A percentile compares a stretch with the other conserved stretches of the same genome.
phyloP scores from a whole-genome alignment of 306 rosid species.

The Luffa acutangula region DNA sequence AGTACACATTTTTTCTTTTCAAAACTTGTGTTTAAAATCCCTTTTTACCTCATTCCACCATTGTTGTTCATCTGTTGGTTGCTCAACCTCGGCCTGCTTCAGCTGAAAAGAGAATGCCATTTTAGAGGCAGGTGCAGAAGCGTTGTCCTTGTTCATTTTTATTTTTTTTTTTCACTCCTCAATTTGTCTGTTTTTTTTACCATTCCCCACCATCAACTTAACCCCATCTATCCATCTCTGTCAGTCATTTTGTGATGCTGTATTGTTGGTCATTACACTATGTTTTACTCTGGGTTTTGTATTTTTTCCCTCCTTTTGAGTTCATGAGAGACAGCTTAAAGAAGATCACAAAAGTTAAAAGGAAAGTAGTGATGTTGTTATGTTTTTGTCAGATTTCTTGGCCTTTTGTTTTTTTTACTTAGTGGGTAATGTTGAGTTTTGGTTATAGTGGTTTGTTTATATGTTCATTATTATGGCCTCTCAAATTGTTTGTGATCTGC shows the following conservation, averaged over 20 bases:
- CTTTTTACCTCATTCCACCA: constrained; percentile 20
- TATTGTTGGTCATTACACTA: constrained; percentile 3
- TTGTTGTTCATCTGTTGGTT: constrained; percentile 29
- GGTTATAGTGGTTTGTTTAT: not conserved
- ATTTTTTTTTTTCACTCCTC: not conserved
- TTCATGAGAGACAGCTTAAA: constrained; percentile 4
- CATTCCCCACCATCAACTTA: not conserved
- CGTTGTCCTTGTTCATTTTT: constrained; percentile 35
- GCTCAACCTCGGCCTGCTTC: constrained; percentile 98
- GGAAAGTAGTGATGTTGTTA: constrained; percentile 44
- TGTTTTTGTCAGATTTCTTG: not conserved
- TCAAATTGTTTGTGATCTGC: constrained; percentile 8
- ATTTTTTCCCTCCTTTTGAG: not conserved
- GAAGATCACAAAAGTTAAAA: not conserved
- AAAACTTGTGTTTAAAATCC: constrained; percentile 39
- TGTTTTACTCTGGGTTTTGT: not conserved
- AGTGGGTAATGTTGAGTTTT: not conserved
- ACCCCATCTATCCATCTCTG: not conserved
- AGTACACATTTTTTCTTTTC: constrained; percentile 36
- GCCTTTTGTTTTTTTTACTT: not conserved
- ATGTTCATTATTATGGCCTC: not conserved
- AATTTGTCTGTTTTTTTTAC: not conserved
- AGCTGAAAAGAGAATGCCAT: constrained; percentile 39
- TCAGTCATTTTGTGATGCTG: not conserved
- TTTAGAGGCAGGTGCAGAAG: constrained; percentile 89